phyloP scores from a whole-genome alignment of 2,329 filamentous ascomycete genomes.

The Paecilomyces fulvus region DNA sequence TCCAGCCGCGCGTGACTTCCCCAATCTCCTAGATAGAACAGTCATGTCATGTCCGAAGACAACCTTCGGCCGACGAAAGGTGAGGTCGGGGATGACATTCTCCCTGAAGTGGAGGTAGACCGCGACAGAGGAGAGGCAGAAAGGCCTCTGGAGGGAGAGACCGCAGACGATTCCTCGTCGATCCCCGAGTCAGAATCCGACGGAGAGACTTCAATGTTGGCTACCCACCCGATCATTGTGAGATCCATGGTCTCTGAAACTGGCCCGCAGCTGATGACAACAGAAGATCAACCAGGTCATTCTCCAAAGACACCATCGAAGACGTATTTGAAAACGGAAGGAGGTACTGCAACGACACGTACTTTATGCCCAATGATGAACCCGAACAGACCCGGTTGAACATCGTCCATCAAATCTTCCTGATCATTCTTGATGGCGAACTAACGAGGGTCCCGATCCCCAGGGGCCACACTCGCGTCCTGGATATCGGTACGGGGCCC shows the following conservation, averaged over 20 bases:
- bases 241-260: not conserved
- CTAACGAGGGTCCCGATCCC: slow-evolving; percentile 24
- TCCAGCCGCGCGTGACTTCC: not conserved
- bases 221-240: not conserved
- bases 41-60: slow-evolving; percentile 22
- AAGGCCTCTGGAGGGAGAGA: slow-evolving; percentile 2
- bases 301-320: slow-evolving; percentile 36
- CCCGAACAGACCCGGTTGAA: slow-evolving; percentile 55
- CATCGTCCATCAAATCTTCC: slow-evolving; percentile 55
- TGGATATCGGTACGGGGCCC: slow-evolving; percentile 42
- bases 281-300: slow-evolving; percentile 30
- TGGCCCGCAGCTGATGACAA: slow-evolving; percentile 3
- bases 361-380: slow-evolving; percentile 60
- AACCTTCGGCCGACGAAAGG: slow-evolving; percentile 9
- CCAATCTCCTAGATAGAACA: not conserved
- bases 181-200: slow-evolving; percentile 11
- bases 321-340: slow-evolving; percentile 54
- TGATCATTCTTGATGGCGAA: slow-evolving; percentile 33
- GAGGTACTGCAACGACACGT: slow-evolving; percentile 52
- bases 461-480: slow-evolving; percentile 18
- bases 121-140: slow-evolving; percentile 6
- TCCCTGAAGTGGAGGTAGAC: slow-evolving; percentile 1
- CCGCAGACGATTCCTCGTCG: slow-evolving; percentile 1
- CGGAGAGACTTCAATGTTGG: slow-evolving; percentile 16
- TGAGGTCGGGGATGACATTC: slow-evolving; percentile 4